These are phyloP conservation scores for Neopestalotiopsis clavispora DNA, from an alignment of 2,329 filamentous ascomycete genomes.

Conservation along the genomic window DNA sequence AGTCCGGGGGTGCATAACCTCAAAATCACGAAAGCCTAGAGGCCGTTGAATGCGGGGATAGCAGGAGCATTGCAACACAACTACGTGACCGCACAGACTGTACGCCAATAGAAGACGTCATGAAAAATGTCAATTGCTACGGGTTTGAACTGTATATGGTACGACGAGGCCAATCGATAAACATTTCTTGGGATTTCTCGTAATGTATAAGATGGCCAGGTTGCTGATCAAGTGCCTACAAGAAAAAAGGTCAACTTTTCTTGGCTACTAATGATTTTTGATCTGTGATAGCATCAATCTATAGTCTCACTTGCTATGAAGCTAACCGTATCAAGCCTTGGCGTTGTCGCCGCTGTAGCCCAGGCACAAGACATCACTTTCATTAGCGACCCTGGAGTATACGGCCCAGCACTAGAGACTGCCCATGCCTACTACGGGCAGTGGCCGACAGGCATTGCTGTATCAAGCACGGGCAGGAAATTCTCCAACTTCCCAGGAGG, in stretches of 20 bases:
- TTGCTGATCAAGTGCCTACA: no score
- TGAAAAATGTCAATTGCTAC: background rate
- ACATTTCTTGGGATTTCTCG: no score
- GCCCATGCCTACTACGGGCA: conserved; percentile 56
- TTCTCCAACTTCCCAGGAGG: conserved; percentile 55
- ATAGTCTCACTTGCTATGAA: background rate
- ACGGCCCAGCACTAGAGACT: conserved; percentile 49
- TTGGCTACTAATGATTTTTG: background rate
- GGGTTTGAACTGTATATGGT: background rate
- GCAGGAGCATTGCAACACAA: background rate
- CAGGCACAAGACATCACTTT: background rate
- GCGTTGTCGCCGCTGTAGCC: background rate
- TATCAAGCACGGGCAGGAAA: conserved; percentile 52
- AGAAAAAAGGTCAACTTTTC: no score
- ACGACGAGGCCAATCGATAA: background rate
- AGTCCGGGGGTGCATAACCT: background rate
- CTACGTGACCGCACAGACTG: background rate
- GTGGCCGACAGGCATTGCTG: conserved; percentile 54
- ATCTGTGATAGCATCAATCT: background rate
- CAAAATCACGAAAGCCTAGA: background rate
- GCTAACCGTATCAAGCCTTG: background rate
- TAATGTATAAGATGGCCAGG: background rate
- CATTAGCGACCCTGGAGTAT: conserved; percentile 19
- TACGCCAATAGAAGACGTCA: conserved; percentile 5
- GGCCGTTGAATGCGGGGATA: background rate